phyloP scores from a whole-genome alignment of 129 eudicot species.

The Lactuca sativa region DNA sequence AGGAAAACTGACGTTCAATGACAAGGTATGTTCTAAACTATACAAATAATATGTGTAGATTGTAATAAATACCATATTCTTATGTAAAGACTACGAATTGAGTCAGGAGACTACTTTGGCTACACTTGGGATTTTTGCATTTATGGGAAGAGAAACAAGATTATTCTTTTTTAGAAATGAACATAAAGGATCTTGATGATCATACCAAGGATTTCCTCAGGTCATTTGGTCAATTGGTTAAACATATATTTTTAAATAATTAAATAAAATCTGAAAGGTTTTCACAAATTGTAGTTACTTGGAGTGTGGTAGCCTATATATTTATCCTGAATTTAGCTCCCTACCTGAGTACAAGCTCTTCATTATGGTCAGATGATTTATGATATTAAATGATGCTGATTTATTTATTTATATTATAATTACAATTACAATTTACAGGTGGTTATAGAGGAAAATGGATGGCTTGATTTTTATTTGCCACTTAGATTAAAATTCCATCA shows the following conservation, averaged over 20 bases:
- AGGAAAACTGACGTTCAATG: constrained; percentile 34
- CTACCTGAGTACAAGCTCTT: constrained; percentile 71
- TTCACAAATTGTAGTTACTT: constrained; percentile 53
- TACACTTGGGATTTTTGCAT: constrained; percentile 76
- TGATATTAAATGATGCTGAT: not conserved
- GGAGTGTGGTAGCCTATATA: constrained; percentile 72
- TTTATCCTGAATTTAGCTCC: constrained; percentile 54
- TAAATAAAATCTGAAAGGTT: not conserved
- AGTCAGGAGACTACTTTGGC: constrained; percentile 52
- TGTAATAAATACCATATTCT: constrained; percentile 3
- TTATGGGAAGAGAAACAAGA: constrained; percentile 71
- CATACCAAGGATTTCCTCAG: constrained; percentile 68
- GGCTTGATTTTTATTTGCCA: constrained; percentile 74
- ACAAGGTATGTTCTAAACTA: constrained; percentile 49
- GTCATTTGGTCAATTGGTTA: constrained; percentile 16
- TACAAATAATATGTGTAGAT: not conserved
- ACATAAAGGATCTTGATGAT: constrained; percentile 61
- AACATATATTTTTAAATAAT: not conserved
- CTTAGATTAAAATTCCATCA: constrained; percentile 40
- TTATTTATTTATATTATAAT: not conserved
- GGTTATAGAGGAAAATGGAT: constrained; percentile 71
- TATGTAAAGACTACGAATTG: constrained; percentile 42
- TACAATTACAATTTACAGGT: constrained; percentile 39
- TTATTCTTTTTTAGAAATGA: constrained; percentile 67
- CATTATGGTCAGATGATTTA: constrained; percentile 57